A percentile compares a stretch with the other conserved stretches of the same genome.
These are phyloP conservation scores for Ilex aquifolium DNA, from an alignment of 257 asterid genomes.

Conservation along the genomic window DNA sequence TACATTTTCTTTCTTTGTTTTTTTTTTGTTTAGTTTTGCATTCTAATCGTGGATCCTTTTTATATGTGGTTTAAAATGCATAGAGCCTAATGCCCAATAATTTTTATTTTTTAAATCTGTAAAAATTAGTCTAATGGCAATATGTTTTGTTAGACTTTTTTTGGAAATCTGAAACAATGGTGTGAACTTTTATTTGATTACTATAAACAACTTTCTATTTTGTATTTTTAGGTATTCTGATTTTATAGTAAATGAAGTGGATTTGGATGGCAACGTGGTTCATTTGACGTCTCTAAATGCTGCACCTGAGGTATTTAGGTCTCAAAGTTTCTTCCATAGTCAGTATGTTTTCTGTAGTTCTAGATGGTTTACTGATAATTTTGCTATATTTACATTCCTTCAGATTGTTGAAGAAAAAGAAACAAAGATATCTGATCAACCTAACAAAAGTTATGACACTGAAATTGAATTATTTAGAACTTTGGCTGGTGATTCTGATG, in stretches of 20 bases:
- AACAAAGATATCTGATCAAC: conserved; percentile 37
- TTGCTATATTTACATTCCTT: conserved; percentile 15
- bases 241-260: conserved; percentile 95
- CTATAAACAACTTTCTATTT: conserved; percentile 12
- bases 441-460: conserved; percentile 40
- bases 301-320: conserved; percentile 56
- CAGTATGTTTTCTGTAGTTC: background rate
- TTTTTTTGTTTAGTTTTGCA: no score
- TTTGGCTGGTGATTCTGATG: conserved; percentile 74
- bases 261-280: conserved; percentile 72
- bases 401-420: conserved; percentile 58
- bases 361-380: background rate
- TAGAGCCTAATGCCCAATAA: no score
- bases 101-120: no score
- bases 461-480: conserved; percentile 71
- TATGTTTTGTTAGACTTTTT: background rate
- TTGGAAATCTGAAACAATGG: background rate
- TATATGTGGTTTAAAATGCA: no score
- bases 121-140: no score
- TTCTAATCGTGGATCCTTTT: no score
- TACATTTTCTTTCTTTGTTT: no score
- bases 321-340: background rate
- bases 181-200: conserved; percentile 9
- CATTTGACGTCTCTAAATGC: conserved; percentile 68
- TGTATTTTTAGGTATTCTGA: conserved; percentile 64